These are phyloP conservation scores for Sesbania bispinosa DNA, from an alignment of 306 rosid genomes.

Conservation along the genomic window DNA sequence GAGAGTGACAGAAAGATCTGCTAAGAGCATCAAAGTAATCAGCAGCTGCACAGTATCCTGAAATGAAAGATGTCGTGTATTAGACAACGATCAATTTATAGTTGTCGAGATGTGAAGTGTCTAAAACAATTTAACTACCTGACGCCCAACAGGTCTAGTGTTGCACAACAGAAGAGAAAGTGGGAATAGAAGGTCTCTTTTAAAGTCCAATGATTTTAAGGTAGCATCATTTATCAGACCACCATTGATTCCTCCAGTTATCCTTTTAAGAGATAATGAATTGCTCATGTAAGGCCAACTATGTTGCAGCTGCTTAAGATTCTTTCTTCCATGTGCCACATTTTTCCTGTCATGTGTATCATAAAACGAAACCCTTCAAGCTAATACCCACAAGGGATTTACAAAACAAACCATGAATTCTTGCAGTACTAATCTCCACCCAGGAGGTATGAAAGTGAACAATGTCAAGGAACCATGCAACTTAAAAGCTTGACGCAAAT, in stretches of 20 bases:
- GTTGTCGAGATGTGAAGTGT: conserved; percentile 2
- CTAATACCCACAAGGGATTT: background rate
- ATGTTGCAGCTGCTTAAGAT: conserved; percentile 60
- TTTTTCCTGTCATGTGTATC: conserved; percentile 45
- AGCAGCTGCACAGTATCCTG: conserved; percentile 91
- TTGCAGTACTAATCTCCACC: conserved; percentile 4
- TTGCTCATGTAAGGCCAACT: conserved; percentile 68
- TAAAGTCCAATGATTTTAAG: conserved; percentile 67
- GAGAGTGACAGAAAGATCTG: conserved; percentile 84
- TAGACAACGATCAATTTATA: conserved; percentile 28
- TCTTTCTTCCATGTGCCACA: conserved; percentile 43
- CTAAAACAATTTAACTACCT: conserved; percentile 48
- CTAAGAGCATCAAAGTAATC: conserved; percentile 72
- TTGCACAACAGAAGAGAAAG: conserved; percentile 79
- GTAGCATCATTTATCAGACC: conserved; percentile 82
- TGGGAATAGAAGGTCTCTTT: conserved; percentile 74
- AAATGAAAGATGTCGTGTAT: conserved; percentile 34
- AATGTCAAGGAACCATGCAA: conserved; percentile 15
- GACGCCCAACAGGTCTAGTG: conserved; percentile 94
- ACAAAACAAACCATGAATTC: background rate
- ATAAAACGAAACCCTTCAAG: conserved; percentile 13
- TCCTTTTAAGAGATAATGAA: conserved; percentile 70
- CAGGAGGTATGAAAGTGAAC: conserved; percentile 1
- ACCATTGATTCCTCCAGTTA: conserved; percentile 93
- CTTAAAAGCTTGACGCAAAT: conserved; percentile 5